Conservation (phyloP, 441 rosid genomes). For the Heliophila coronopifolia region DNA sequence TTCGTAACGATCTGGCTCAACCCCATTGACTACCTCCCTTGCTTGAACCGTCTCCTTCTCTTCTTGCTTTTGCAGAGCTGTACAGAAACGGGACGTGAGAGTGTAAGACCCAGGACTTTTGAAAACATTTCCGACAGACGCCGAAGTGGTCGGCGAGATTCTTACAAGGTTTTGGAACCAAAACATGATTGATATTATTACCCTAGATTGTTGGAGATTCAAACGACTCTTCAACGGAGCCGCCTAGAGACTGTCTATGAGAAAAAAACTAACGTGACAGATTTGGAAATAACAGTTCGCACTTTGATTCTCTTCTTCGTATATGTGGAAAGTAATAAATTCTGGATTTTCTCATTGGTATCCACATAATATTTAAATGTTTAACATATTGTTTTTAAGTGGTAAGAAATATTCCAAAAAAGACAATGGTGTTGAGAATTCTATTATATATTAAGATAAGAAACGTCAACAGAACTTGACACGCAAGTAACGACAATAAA, state of each 20-base stretch:
- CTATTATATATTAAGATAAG: too few relatives aligned
- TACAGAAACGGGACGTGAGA: conserved; percentile 44
- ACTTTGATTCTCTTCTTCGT: conserved; percentile 1
- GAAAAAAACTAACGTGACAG: conserved; percentile 14
- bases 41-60: conserved; percentile 14
- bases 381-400: too few relatives aligned
- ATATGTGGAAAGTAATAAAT: too few relatives aligned
- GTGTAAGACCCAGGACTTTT: conserved; percentile 24
- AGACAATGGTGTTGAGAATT: too few relatives aligned
- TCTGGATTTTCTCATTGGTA: too few relatives aligned
- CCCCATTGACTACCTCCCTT: conserved; percentile 8
- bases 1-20: conserved; percentile 2
- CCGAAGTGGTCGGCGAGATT: conserved; percentile 27
- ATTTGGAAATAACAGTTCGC: conserved; percentile 21
- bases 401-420: too few relatives aligned
- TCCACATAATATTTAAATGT: too few relatives aligned
- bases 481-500: too few relatives aligned
- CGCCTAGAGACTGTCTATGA: too few relatives aligned
- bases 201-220: conserved; percentile 8
- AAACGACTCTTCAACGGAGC: conserved; percentile 6
- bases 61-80: conserved; percentile 19
- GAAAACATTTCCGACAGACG: conserved; percentile 25
- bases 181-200: conserved; percentile 30
- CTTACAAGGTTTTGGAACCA: conserved; percentile 38
- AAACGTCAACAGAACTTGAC: too few relatives aligned